A percentile compares a stretch with the other conserved stretches of the same genome.
Evolutionary conservation across 257 asterid species (phyloP).

Genomic region (Solanum gandarillasii): DNA sequence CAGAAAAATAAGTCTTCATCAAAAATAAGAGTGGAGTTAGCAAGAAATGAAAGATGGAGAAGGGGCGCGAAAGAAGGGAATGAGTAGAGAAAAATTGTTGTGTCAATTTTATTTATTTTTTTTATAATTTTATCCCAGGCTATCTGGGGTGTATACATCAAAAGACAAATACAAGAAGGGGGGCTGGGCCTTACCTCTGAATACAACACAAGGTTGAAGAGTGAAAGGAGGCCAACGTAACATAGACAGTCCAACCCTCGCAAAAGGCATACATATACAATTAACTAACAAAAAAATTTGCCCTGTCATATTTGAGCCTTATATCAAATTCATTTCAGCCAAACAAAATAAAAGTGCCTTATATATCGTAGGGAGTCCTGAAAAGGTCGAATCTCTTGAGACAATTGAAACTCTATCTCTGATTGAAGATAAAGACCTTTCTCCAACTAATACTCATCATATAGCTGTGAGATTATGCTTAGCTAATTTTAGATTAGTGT

Average conservation of each 20-base stretch:
- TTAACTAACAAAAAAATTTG: not conserved
- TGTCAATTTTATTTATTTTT: not conserved
- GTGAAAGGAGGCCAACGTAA: not conserved
- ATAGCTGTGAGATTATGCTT: not conserved
- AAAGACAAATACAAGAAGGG: not conserved
- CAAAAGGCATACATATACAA: not conserved
- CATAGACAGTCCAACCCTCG: not conserved
- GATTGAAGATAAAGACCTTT: not conserved
- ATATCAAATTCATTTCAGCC: not conserved
- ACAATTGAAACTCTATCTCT: not conserved
- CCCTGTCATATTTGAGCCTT: not conserved
- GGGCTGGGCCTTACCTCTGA: not conserved
- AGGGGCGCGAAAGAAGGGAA: not conserved
- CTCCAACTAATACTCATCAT: not conserved
- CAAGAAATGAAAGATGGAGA: not conserved
- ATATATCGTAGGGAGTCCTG: not conserved
- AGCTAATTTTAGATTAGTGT: not conserved
- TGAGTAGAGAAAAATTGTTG: not conserved
- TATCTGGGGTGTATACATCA: not conserved
- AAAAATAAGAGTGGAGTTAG: not conserved
- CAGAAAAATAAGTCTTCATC: not conserved
- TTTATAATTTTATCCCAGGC: not conserved
- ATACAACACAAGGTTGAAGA: not conserved
- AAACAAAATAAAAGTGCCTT: not conserved
- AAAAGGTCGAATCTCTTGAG: not conserved